Evolutionary conservation across 2,329 filamentous ascomycete genomes (phyloP), one percentile per base, ranked within the genome.

Genomic region (Zopfia rhizophila): DNA sequence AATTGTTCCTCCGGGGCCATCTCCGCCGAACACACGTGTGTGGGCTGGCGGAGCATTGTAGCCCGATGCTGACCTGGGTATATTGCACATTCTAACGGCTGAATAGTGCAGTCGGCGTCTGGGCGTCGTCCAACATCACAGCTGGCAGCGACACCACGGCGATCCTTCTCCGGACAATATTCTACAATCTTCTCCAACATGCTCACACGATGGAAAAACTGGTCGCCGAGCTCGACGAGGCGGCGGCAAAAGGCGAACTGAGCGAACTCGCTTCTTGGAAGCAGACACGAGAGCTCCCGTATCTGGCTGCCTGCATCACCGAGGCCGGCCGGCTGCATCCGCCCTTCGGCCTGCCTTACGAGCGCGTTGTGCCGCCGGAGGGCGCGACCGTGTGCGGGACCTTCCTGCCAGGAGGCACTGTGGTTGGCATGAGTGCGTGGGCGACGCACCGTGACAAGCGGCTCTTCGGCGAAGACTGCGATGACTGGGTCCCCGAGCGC

Each of bases 61-160:
- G n/a, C n/a, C n/a, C n/a, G n/a, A n/a, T n/a, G n/a, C n/a, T n/a
- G n/a, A n/a, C n/a, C n/a, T n/a, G n/a, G n/a, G n/a, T n/a, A n/a
- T 8, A 27, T 27, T 27, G 8, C 24, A 27, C 24, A 27, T 27
- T 8, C 24, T 27, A 27, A 27, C 8, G 8, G 8, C n/a, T 27
- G 8, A 8, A 8, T n/a, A 27, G 17, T 7, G 37, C 23, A 7
- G 4, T 40, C 21, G 13, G 18, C 23, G 37, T 13, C 6, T 36
- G 30, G 30, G 24, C 31, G 7, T 17, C 24, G 4, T 37, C 33
- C 19, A 45, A 45, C 35, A 21, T 45, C 8, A 21, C 28, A 16
- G 72, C 72, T 5, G 73, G 73, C 1, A 58, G 56, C 0, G 75
- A 76, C 38, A 75, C 72, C 2, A 66, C 70, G 7, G 68, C 64